These are phyloP conservation scores for Cryphonectria naterciae DNA, from an alignment of 2,329 filamentous ascomycete species.

Conservation along the genomic window DNA sequence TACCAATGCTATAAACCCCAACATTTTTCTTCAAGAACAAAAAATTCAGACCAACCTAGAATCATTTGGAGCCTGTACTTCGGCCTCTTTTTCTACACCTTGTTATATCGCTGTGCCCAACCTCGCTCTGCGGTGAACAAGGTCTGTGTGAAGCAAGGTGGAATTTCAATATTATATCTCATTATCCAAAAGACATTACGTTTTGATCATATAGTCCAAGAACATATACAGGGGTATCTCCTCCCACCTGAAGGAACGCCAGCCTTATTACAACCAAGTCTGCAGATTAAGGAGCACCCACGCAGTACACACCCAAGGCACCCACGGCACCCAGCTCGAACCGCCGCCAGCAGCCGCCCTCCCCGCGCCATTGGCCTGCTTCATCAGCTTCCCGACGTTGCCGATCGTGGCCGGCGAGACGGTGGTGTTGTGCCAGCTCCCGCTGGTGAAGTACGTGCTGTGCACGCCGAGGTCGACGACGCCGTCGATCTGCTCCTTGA, in stretches of 20 bases:
- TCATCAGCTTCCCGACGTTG: constrained; percentile 22
- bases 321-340: constrained; percentile 5
- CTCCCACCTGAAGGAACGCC: not conserved
- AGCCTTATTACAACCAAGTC: not conserved
- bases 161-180: not conserved
- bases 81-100: not conserved
- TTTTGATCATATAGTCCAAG: not conserved
- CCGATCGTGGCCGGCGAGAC: constrained; percentile 25
- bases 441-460: constrained; percentile 32
- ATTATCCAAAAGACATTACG: not conserved
- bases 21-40: not conserved
- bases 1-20: constrained; percentile 3
- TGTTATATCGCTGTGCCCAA: not conserved
- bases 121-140: not conserved
- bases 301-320: constrained; percentile 2
- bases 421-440: constrained; percentile 29
- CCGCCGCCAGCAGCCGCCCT: not conserved
- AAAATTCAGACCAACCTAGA: not conserved
- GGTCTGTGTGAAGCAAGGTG: not conserved
- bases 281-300: constrained; percentile 3
- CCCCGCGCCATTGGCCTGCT: constrained; percentile 15
- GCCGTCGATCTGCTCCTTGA: constrained; percentile 27
- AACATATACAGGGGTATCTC: constrained; percentile 3
- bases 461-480: constrained; percentile 27
- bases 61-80: not conserved